Conservation (phyloP, 257 asterid genomes). For the Buddleja alternifolia region DNA sequence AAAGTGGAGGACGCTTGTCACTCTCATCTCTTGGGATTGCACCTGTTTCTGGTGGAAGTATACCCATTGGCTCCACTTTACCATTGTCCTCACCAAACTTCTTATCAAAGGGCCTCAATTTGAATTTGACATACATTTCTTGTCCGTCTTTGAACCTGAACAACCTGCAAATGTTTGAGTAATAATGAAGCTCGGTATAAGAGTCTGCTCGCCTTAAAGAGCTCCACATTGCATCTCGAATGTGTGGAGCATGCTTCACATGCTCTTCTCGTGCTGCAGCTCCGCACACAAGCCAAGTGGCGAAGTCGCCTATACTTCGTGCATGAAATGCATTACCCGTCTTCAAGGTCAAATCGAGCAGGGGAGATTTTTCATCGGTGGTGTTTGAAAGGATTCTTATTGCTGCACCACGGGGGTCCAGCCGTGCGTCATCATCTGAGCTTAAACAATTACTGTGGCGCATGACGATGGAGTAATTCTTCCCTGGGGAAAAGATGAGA, state of each 20-base stretch:
- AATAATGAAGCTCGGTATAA: constrained; percentile 65
- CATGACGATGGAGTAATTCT: constrained; percentile 41
- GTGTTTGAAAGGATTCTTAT: constrained; percentile 48
- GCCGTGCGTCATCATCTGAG: constrained; percentile 71
- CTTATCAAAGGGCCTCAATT: constrained; percentile 58
- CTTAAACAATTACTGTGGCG: constrained; percentile 74
- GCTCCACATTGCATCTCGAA: constrained; percentile 71
- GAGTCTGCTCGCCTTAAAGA: constrained; percentile 58
- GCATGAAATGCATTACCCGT: constrained; percentile 74
- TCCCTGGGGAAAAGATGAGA: constrained; percentile 49
- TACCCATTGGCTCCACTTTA: constrained; percentile 52
- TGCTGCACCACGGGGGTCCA: constrained; percentile 72
- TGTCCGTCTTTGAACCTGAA: constrained; percentile 52
- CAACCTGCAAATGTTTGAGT: constrained; percentile 60
- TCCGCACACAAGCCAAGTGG: constrained; percentile 71
- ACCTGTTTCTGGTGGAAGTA: constrained; percentile 78
- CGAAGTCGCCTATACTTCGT: constrained; percentile 66
- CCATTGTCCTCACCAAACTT: constrained; percentile 57
- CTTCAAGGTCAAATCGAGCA: constrained; percentile 63
- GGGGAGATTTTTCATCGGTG: constrained; percentile 30
- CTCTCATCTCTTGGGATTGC: constrained; percentile 63
- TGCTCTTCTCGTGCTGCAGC: constrained; percentile 67
- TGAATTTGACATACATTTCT: constrained; percentile 66
- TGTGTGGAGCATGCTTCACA: constrained; percentile 60
- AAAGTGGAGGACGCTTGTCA: constrained; percentile 57